Evolutionary conservation across 306 rosid species (phyloP).

Genomic region (Cicer pinnatifidum): DNA sequence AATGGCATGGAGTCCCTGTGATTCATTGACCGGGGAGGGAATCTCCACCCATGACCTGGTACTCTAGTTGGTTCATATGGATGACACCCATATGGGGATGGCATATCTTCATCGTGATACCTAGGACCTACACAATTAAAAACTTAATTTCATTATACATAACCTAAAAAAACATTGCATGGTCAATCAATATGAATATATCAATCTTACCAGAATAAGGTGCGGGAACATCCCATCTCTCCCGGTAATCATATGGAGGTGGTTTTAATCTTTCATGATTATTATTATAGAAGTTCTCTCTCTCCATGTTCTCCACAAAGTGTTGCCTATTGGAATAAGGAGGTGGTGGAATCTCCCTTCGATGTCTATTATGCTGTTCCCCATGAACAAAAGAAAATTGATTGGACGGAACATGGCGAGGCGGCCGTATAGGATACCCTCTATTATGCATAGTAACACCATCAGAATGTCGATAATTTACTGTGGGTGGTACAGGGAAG

Average conservation of each 20-base stretch:
- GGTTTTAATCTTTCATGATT: conserved; percentile 86
- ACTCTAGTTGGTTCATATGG: conserved; percentile 73
- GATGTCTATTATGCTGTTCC: conserved; percentile 67
- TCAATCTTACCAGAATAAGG: conserved; percentile 65
- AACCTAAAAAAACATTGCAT: conserved; percentile 1
- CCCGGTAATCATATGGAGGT: conserved; percentile 64
- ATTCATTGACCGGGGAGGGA: conserved; percentile 68
- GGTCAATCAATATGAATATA: conserved; percentile 13
- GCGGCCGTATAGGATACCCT: conserved; percentile 72
- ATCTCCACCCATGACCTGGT: conserved; percentile 79
- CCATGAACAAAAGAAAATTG: conserved; percentile 79
- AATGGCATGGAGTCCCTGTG: conserved; percentile 70
- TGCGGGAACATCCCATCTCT: conserved; percentile 71
- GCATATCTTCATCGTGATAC: conserved; percentile 65
- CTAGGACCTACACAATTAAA: conserved; percentile 60
- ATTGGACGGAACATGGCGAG: conserved; percentile 70
- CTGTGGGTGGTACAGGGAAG: conserved; percentile 56
- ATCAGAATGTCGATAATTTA: conserved; percentile 57
- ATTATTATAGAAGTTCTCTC: conserved; percentile 72
- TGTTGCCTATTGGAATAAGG: conserved; percentile 70
- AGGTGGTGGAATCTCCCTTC: conserved; percentile 67
- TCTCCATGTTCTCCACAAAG: conserved; percentile 61
- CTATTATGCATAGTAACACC: conserved; percentile 55
- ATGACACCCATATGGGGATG: conserved; percentile 66
- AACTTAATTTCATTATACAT: conserved; percentile 14